Percentiles rank a stretch among this genome's conserved stretches.
Evolutionary conservation across 768 basidiomycete species (phyloP).

Genomic region (Tricholoma furcatifolium): DNA sequence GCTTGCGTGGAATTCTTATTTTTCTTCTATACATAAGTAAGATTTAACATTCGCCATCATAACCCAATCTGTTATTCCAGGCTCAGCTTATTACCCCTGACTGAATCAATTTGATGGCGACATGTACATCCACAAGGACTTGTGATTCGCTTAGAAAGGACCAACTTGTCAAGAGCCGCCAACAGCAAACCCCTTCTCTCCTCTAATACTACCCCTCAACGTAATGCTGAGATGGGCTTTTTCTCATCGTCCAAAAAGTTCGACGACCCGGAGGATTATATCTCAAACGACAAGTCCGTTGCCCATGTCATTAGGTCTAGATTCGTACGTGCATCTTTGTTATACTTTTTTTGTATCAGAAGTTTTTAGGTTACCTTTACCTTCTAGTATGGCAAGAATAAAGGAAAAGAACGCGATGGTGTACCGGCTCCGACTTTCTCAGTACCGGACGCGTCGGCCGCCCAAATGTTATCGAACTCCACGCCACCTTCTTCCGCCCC

Average conservation of each 20-base stretch:
- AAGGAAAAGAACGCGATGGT: slow-evolving; percentile 54
- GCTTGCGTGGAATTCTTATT: too few species aligned
- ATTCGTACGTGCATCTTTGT: slow-evolving; percentile 41
- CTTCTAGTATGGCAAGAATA: slow-evolving; percentile 53
- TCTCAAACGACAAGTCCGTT: slow-evolving; percentile 44
- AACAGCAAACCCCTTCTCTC: background rate
- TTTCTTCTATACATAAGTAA: too few species aligned
- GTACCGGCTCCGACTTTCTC: slow-evolving; percentile 28
- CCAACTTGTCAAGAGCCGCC: slow-evolving; percentile 1
- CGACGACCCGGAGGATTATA: slow-evolving; percentile 37
- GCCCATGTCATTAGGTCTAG: slow-evolving; percentile 60
- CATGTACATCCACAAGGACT: background rate
- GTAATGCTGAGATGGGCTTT: slow-evolving; percentile 52
- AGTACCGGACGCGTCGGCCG: slow-evolving; percentile 30
- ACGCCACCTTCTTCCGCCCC: slow-evolving; percentile 20
- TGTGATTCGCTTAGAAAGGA: background rate
- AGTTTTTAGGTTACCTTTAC: slow-evolving; percentile 17
- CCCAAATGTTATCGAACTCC: slow-evolving; percentile 37
- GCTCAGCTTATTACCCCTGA: background rate
- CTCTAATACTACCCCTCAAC: slow-evolving; percentile 10
- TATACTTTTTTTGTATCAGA: slow-evolving; percentile 18
- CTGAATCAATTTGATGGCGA: slow-evolving; percentile 12
- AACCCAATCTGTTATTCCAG: background rate
- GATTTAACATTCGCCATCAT: too few species aligned
- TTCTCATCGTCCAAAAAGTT: slow-evolving; percentile 46